Evolutionary conservation across 2,329 filamentous ascomycete genomes (phyloP), one percentile per base, ranked within the genome.

Genomic region (Lecanosticta acicola): DNA sequence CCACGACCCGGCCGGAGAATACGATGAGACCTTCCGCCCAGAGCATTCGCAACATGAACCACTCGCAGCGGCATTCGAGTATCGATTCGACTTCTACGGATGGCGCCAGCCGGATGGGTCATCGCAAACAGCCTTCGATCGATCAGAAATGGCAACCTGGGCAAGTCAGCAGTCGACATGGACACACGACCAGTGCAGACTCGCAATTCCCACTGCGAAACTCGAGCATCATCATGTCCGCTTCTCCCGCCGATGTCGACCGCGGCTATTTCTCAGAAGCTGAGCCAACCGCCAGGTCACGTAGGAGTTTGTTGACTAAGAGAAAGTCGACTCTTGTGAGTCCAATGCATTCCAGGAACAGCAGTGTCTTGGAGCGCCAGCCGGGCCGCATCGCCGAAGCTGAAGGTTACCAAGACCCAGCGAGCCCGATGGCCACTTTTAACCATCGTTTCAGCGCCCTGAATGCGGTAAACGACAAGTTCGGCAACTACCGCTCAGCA

Each of bases 231-330:
- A 45, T 55, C 4, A 41, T 47, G 17, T 51, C 61, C 26, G 50
- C 61, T 24, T 63, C 60, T 18, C 61, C 68, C 37, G 67, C 69
- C 45, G 86, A 94, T 50, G 66, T 87, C 13, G 93, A 97, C 59
- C 80, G 88, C 29, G 91, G 90, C 18, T 97, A 97, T 66, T 95
- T 96, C 62, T 96, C 91, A 5, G 91, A 97, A 60, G 74, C 82
- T 9, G 89, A 96, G 21, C 33, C 39, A 9, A 42, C 49, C 14
- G 32, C 41, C n/a, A 39, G 51, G 18, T 32, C 37, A 4, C 46
- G 51, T 9, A 50, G 49, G 43, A 94, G 88, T 62, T 74, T 93
- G 38, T 72, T 96, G 54, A 64, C 67, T 18, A 87, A 87, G 66
- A 94, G 93, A 51, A 67, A 68, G 51, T 69, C 71, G 16, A 71